Evolutionary conservation across 2,329 filamentous ascomycete genomes (phyloP).

Genomic region (Trichoderma koningiopsis): DNA sequence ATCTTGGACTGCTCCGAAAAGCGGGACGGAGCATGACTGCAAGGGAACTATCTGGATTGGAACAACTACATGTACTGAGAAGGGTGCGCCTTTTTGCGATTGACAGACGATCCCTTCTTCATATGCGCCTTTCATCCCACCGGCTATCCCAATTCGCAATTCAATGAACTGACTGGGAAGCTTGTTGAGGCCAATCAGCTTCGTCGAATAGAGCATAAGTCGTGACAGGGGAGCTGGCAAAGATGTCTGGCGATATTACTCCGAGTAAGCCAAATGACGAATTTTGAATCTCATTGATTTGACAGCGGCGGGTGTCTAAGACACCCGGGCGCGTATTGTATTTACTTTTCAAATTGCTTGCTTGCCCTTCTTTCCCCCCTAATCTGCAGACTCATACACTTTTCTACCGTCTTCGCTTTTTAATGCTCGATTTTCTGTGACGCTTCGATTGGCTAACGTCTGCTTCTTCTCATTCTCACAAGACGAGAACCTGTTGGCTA

Average conservation of each 20-base stretch:
- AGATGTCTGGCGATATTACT: slow-evolving; percentile 26
- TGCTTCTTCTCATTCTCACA: neutral
- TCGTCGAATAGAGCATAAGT: neutral
- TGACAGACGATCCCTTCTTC: neutral
- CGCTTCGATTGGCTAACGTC: neutral
- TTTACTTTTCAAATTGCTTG: neutral
- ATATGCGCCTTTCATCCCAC: slow-evolving; percentile 3
- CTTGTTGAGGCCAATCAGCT: neutral
- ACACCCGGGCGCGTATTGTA: neutral
- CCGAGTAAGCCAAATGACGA: slow-evolving; percentile 24
- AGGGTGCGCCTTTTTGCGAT: slow-evolving; percentile 9
- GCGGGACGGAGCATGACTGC: neutral
- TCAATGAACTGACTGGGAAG: neutral
- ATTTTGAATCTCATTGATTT: slow-evolving; percentile 8
- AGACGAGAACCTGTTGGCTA: slow-evolving; percentile 45
- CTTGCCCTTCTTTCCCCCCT: neutral
- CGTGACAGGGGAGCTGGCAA: slow-evolving; percentile 10
- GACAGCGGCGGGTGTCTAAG: neutral
- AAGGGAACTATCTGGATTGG: neutral
- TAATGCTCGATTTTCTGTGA: neutral
- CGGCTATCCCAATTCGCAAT: neutral
- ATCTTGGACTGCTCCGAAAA: slow-evolving; percentile 1
- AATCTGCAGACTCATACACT: neutral
- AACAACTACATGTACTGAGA: neutral
- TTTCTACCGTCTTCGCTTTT: neutral